Percentiles rank a stretch among this genome's conserved stretches.
Conservation (phyloP, 2,329 filamentous ascomycete species). For the Neofusicoccum kwambonambiense region DNA sequence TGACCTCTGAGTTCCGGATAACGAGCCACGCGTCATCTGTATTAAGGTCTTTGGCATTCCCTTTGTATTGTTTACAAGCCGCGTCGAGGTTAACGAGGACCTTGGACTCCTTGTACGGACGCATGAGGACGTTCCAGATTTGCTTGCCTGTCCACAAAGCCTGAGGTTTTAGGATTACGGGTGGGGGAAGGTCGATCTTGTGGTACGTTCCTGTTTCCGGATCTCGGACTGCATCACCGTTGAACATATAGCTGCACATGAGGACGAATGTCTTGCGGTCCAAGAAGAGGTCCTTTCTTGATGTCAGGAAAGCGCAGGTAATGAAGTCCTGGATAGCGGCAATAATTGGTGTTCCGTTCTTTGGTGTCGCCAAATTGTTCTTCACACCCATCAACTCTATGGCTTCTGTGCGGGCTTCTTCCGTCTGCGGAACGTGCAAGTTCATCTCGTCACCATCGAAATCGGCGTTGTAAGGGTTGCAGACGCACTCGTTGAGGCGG, state of each 20-base stretch:
- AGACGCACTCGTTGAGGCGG: slow-evolving; percentile 95
- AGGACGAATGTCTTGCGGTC: slow-evolving; percentile 86
- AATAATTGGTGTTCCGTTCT: slow-evolving; percentile 97
- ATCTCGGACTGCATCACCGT: slow-evolving; percentile 57
- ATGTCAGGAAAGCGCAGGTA: slow-evolving; percentile 86
- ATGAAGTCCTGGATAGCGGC: slow-evolving; percentile 99
- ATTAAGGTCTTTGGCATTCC: slow-evolving; percentile 75
- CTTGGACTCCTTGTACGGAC: slow-evolving; percentile 78
- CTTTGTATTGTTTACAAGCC: slow-evolving; percentile 78
- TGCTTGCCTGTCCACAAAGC: slow-evolving; percentile 96
- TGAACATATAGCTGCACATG: slow-evolving; percentile 91
- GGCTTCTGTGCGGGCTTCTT: slow-evolving; percentile 92
- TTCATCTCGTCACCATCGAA: slow-evolving; percentile 99
- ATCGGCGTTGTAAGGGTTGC: slow-evolving; percentile 97
- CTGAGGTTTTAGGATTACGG: slow-evolving; percentile 80
- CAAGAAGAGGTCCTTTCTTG: slow-evolving; percentile 89
- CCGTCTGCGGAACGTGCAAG: slow-evolving; percentile 93
- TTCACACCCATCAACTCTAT: slow-evolving; percentile 98
- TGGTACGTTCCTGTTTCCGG: slow-evolving; percentile 50
- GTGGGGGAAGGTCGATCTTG: slow-evolving; percentile 80
- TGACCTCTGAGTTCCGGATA: slow-evolving; percentile 92
- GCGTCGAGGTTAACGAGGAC: slow-evolving; percentile 91
- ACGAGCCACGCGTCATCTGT: slow-evolving; percentile 78
- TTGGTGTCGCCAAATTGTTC: slow-evolving; percentile 91
- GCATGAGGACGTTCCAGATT: slow-evolving; percentile 87